Conservation (phyloP, 2,329 filamentous ascomycete species). For the Alternaria brassicae region DNA sequence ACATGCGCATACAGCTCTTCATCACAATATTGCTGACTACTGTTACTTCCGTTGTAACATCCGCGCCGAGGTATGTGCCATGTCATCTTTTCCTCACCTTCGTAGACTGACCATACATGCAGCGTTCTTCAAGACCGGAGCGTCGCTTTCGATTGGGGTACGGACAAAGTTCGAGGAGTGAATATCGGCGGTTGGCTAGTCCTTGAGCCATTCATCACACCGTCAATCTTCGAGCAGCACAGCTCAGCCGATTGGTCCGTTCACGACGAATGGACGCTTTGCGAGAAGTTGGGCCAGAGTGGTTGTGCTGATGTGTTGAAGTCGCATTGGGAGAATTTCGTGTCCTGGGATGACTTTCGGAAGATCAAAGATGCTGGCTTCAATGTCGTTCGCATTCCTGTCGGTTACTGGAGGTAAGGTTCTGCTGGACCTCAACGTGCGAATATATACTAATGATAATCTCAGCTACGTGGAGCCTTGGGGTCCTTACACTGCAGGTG, state of each 20-base stretch:
- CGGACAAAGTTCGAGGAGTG: conserved; percentile 49
- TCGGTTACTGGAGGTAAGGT: conserved; percentile 65
- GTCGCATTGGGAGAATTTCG: conserved; percentile 61
- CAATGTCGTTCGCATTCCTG: conserved; percentile 65
- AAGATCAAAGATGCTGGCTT: conserved; percentile 64
- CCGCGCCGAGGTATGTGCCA: conserved; percentile 27
- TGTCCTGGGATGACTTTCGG: conserved; percentile 59
- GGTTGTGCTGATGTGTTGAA: conserved; percentile 54
- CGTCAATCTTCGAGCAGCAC: conserved; percentile 58
- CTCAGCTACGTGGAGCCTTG: conserved; percentile 41
- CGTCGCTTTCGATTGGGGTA: conserved; percentile 52
- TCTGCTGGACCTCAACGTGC: not conserved
- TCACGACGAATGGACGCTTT: conserved; percentile 60
- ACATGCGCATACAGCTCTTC: conserved; percentile 16
- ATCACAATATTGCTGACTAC: conserved; percentile 22
- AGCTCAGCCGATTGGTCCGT: conserved; percentile 42
- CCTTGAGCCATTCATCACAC: conserved; percentile 60
- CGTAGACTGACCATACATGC: not conserved
- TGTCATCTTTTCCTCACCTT: not conserved
- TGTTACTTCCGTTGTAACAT: conserved; percentile 15
- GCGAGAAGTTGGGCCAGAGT: conserved; percentile 56
- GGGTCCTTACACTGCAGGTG: conserved; percentile 60
- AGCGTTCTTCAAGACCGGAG: conserved; percentile 18
- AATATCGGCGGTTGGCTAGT: conserved; percentile 49
- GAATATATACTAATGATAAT: not conserved